A percentile compares a stretch with the other conserved stretches of the same genome.
These are phyloP conservation scores for Antarctomyces pellizariae DNA, from an alignment of 495 filamentous ascomycete genomes.

Conservation along the genomic window DNA sequence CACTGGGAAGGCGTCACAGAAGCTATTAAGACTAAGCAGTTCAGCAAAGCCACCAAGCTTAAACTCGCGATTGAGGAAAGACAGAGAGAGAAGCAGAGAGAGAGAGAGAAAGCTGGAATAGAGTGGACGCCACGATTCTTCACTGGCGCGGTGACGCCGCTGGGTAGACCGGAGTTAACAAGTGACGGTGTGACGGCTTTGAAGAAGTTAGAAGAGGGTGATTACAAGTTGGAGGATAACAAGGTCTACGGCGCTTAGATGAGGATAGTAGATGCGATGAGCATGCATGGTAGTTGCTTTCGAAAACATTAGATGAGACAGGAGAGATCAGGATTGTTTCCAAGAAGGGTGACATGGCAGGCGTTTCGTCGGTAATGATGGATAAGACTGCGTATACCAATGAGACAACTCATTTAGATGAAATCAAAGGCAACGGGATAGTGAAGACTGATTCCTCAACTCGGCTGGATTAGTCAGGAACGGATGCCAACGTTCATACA, in stretches of 20 bases:
- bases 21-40: conserved; percentile 72
- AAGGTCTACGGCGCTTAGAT: conserved; percentile 13
- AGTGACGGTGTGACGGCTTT: conserved; percentile 52
- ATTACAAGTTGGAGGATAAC: conserved; percentile 31
- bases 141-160: conserved; percentile 41
- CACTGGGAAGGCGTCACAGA: conserved; percentile 76
- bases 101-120: conserved; percentile 37
- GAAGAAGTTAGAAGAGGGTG: conserved; percentile 35
- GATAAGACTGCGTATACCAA: no score
- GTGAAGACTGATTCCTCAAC: no score
- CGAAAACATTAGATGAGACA: neutral
- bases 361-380: no score
- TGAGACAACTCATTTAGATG: no score
- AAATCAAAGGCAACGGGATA: no score
- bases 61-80: conserved; percentile 85
- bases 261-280: no score
- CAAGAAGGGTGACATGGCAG: conserved; percentile 2
- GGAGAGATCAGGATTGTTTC: neutral
- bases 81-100: conserved; percentile 64
- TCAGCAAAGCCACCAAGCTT: conserved; percentile 53
- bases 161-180: conserved; percentile 58
- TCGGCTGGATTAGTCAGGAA: no score
- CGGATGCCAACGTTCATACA: no score
- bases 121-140: conserved; percentile 86
- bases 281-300: no score